Conservation (phyloP, 257 asterid genomes). For the Solanum infundibuliforme region DNA sequence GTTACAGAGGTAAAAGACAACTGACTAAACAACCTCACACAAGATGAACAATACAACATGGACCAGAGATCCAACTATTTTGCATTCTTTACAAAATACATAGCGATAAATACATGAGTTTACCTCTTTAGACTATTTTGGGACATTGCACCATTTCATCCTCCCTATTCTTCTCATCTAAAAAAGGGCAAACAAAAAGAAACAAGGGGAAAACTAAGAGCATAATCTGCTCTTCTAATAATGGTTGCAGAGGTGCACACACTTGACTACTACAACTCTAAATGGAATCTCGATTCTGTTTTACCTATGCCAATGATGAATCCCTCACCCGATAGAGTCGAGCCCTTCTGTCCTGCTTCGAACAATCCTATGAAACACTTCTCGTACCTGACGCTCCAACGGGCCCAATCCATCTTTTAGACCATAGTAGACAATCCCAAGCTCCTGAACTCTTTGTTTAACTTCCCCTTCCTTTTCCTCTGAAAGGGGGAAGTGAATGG, state of each 20-base stretch:
- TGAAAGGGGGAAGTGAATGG: conserved; percentile 17
- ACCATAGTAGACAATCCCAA: neutral
- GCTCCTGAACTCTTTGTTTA: conserved; percentile 13
- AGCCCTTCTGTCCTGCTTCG: conserved; percentile 17
- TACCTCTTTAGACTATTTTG: neutral
- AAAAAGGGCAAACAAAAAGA: neutral
- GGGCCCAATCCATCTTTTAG: conserved; percentile 10
- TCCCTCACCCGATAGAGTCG: conserved; percentile 3
- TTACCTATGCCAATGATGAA: neutral
- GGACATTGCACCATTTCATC: neutral
- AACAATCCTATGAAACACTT: conserved; percentile 19
- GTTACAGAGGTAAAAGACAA: neutral
- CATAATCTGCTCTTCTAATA: neutral
- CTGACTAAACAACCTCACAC: neutral
- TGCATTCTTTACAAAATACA: neutral
- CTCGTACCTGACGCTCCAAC: conserved; percentile 16
- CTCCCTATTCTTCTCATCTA: neutral
- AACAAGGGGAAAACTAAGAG: neutral
- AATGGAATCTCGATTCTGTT: neutral
- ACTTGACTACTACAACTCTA: neutral
- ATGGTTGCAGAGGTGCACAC: neutral
- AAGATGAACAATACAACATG: neutral
- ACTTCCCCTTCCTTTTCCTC: conserved; percentile 16
- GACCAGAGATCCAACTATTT: conserved; percentile 3
- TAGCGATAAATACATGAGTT: neutral